Evolutionary conservation across 257 asterid species (phyloP).

Genomic region (Handroanthus guayacan): DNA sequence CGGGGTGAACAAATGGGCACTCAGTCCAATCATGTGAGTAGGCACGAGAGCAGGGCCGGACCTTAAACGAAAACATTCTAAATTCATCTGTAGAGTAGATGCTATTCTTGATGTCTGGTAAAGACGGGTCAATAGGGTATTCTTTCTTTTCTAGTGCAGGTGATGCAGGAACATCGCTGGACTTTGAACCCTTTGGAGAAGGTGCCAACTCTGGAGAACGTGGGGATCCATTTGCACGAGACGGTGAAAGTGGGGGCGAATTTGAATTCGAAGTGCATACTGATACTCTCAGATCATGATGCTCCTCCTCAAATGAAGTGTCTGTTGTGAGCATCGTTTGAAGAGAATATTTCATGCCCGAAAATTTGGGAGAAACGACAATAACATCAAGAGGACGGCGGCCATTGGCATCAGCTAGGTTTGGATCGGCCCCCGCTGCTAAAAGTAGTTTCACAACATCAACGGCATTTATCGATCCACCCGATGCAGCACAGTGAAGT

Average conservation of each 20-base stretch:
- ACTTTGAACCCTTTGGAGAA: conserved; percentile 44
- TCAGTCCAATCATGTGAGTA: conserved; percentile 97
- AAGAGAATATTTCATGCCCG: conserved; percentile 48
- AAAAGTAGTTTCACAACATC: conserved; percentile 61
- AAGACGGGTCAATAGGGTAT: conserved; percentile 78
- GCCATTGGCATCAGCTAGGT: conserved; percentile 60
- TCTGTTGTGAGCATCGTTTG: conserved; percentile 58
- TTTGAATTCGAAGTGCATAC: conserved; percentile 42
- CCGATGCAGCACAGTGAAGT: conserved; percentile 84
- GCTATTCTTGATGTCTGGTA: conserved; percentile 89
- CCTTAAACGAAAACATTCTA: conserved; percentile 83
- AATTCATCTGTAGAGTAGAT: conserved; percentile 85
- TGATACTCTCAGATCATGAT: conserved; percentile 37
- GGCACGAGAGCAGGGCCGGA: conserved; percentile 88
- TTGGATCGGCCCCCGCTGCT: conserved; percentile 77
- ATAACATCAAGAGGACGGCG: conserved; percentile 63
- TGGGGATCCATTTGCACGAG: conserved; percentile 51
- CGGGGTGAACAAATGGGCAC: conserved; percentile 94
- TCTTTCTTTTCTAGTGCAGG: conserved; percentile 65
- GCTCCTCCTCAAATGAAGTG: conserved; percentile 48
- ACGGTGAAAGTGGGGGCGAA: conserved; percentile 60
- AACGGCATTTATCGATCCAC: conserved; percentile 61
- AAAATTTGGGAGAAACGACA: conserved; percentile 56
- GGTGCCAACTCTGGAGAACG: conserved; percentile 44
- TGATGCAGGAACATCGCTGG: conserved; percentile 37